Evolutionary conservation across 2,329 filamentous ascomycete species (phyloP).

Genomic region (Hypoxylon sp.): DNA sequence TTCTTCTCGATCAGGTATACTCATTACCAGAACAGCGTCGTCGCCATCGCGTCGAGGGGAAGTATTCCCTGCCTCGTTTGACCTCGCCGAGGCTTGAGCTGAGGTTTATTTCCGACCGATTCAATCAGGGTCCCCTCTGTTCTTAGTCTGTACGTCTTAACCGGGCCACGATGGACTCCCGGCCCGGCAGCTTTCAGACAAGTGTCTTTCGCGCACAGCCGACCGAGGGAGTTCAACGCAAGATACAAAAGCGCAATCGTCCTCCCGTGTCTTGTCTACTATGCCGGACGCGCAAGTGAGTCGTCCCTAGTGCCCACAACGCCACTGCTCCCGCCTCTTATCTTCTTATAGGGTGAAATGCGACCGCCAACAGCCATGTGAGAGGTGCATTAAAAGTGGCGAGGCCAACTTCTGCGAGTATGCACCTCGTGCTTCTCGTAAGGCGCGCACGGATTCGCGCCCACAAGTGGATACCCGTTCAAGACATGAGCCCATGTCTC

Average conservation of each 20-base stretch:
- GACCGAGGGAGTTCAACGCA: conserved; percentile 52
- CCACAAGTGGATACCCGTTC: conserved; percentile 47
- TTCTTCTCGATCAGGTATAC: conserved; percentile 46
- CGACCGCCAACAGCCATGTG: conserved; percentile 56
- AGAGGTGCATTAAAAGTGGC: conserved; percentile 55
- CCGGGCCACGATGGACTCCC: conserved; percentile 49
- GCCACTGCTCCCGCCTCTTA: conserved; percentile 20
- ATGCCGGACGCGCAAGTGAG: conserved; percentile 54
- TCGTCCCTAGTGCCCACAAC: conserved; percentile 24
- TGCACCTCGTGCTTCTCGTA: conserved; percentile 53
- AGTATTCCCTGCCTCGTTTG: conserved; percentile 25
- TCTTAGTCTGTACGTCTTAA: neutral
- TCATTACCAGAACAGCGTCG: conserved; percentile 40
- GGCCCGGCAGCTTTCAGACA: conserved; percentile 50
- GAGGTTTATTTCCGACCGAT: conserved; percentile 37
- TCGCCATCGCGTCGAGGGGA: conserved; percentile 14
- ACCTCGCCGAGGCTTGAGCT: conserved; percentile 23
- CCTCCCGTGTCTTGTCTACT: conserved; percentile 54
- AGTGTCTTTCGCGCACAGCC: conserved; percentile 55
- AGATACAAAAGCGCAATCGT: conserved; percentile 55
- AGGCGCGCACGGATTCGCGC: conserved; percentile 50
- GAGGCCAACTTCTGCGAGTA: conserved; percentile 55
- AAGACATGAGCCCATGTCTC: conserved; percentile 48
- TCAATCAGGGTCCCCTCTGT: conserved; percentile 11
- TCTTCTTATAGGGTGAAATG: conserved; percentile 53